Base-by-base conservation (phyloP, 192 early-diverging fungal species). In the Umbelopsis ramanniana region DNA sequence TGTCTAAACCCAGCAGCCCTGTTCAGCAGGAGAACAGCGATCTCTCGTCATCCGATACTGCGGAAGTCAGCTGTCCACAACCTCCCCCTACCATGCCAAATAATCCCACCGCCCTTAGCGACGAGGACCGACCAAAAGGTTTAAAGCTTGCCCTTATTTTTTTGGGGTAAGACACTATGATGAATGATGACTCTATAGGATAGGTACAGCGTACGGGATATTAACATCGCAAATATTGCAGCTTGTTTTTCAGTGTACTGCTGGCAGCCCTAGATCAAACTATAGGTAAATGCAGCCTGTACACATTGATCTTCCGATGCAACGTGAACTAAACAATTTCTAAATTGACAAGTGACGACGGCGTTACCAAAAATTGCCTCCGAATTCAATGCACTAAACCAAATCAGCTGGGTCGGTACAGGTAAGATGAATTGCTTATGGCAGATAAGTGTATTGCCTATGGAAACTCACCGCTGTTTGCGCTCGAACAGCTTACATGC, bases 361-460 rank as follows among this genome's bases (percentile, higher is more conserved):
- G 86, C 91, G 0, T 83, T 92, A 29, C 79, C 86, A 10, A 78
- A 74, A 3, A 95, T 97, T 67, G 88, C 87, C 14, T 69, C 77
- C 24, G 87, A 92, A 35, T 91, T 95, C 43, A 71, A 82, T 1
- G 78, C 85, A 3, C 81, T 90, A 24, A 85, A 80, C 38, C 79
- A 81, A 54, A 87, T 92, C 67, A 76, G 89, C 8, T 96, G 95
- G 95, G 85, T 96, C 57, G 89, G 91, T 22, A 89, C 86, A 63
- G 26, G 57, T 63, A 63, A 3, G 11, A 50, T 19, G 9, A 17
- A 9, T 50, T 17, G 48, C 48, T 15, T 12, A 50, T 50, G 29
- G 3, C 29, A 29, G 29, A 3, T 2, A 29, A 29, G 1, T 29
- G 29, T 1, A 29, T 29, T 29, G 29, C 3, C 29, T 29, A 29